Base-by-base conservation (phyloP, 2,329 filamentous ascomycete species). In the Phaeosphaeriaceae sp. region DNA sequence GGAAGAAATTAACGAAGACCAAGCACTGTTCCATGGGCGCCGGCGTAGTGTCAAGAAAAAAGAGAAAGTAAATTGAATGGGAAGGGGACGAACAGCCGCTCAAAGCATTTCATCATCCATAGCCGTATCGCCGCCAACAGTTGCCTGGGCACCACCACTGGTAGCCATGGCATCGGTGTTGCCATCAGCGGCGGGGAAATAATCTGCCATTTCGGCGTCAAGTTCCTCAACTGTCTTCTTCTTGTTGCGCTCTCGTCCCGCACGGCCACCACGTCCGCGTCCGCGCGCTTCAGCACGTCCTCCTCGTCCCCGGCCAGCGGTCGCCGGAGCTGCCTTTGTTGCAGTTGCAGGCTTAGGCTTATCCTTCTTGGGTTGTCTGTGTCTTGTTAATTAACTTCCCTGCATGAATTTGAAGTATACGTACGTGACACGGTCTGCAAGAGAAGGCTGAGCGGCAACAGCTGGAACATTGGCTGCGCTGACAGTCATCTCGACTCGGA, bases 151-250 rank as follows among this genome's bases (percentile, higher is more conserved):
- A 54, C 77, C 76, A 30, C 56, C 61, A 52, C 76, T 79, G 35
- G 74, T 72, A 4, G 76, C 70, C 48, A 78, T 77, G 52, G 72
- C 75, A 44, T 75, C 75, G 43, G 76, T 71, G 43, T 70, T 74
- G 43, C 75, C 77, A 30, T 74, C 70, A 40, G 70, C 77, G 23
- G 73, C 71, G 44, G 81, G 85, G 72, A 95, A 97, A 79, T 99
- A 99, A 75, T 97, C 94, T 16, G 86, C 87, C 94, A 99, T 99
- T 75, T 99, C 94, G 4, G 90, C 92, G 73, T 99, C 94, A 20
- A 99, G 86, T 78, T 99, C 92, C 72, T 96, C 93, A 1, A 88
- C 86, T 0, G 92, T 96, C 89, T 97, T 99, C 89, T 97, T 97
- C 79, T 81, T 77, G 81, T 75, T 79, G 55, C 79, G 83, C 63